Base-by-base conservation (phyloP, 2,329 filamentous ascomycete genomes). In the Sarocladiaceae sp. region DNA sequence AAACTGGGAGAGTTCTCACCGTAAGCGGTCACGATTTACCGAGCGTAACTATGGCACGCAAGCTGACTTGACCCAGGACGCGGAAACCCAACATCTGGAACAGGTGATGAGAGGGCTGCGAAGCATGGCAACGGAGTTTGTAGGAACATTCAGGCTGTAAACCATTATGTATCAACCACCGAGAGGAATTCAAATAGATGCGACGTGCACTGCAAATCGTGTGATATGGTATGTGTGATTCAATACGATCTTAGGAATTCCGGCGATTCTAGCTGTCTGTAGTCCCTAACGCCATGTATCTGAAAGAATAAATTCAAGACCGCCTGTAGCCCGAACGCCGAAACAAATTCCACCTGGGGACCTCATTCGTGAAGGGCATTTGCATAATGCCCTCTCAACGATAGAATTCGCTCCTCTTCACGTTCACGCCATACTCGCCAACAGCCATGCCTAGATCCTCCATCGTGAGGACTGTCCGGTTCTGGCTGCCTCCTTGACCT, bases 371-470 rank as follows among this genome's bases (percentile, higher is more conserved):
- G 26, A 29, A 29, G 26, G 7, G 26, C 13, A 13, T 29, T n/a
- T n/a, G n/a, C 26, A 9, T 29, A 9, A n/a, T 29, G 9, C 32
- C 10, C 15, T 11, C 16, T 57, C 55, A 96, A 56, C 90, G 78
- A 64, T 98, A 98, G 61, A 97, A 98, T 69, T 98, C 93, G 59
- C 91, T 90, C 51, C 93, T 78, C 79, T 95, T 97, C 44, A 97
- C 86, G 61, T 95, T 98, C 43, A 98, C 89, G 1, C 93, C 93
- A 61, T 97, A 98, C 72, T 98, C 93, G 24, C 87, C 87, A 23
- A 97, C 91, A 1, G 93, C 93, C 89, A 97, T 97, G 13, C 93
- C 93, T 56, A 98, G 65, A 63, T 98, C 93, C 67, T 98, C 93
- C 93, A 98, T 97, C 1, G 93, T 97, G 50, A 98, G 73, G 45